A percentile compares a stretch with the other conserved stretches of the same genome.
Conservation (phyloP, 2,329 filamentous ascomycete species). For the Scedosporium boydii region DNA sequence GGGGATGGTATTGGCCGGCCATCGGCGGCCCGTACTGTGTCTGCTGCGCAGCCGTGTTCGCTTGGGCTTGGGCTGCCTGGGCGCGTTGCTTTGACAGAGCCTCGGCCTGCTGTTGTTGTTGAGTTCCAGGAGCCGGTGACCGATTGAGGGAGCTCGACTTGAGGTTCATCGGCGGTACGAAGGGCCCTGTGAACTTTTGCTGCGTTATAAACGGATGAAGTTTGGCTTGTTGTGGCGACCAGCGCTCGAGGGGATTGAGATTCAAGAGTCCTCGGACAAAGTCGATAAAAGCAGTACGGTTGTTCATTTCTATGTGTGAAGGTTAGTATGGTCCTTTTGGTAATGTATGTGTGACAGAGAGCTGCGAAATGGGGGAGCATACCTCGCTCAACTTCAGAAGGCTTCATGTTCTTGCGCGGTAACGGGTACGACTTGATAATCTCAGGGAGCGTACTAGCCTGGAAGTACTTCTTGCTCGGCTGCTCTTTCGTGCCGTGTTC, state of each 20-base stretch:
- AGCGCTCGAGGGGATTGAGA: conserved; percentile 91
- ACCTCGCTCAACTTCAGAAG: conserved; percentile 93
- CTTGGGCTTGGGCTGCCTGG: conserved; percentile 59
- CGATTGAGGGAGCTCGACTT: conserved; percentile 78
- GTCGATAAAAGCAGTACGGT: conserved; percentile 93
- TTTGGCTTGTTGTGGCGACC: conserved; percentile 96
- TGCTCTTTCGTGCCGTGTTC: conserved; percentile 97
- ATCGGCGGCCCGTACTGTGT: conserved; percentile 37
- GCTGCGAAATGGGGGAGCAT: conserved; percentile 12
- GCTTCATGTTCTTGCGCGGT: conserved; percentile 99
- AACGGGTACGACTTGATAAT: conserved; percentile 98
- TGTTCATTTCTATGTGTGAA: conserved; percentile 75
- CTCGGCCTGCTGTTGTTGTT: conserved; percentile 93
- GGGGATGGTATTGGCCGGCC: conserved; percentile 35
- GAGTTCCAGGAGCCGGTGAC: conserved; percentile 84
- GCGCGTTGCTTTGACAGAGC: conserved; percentile 87
- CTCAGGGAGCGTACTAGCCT: conserved; percentile 84
- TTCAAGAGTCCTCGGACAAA: conserved; percentile 89
- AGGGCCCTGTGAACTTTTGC: conserved; percentile 91
- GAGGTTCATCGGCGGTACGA: conserved; percentile 93
- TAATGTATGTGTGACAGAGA: neutral
- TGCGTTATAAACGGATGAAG: conserved; percentile 98
- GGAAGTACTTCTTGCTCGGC: conserved; percentile 99
- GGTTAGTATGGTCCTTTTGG: neutral
- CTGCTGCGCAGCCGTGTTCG: conserved; percentile 48